Evolutionary conservation across 805 yeast species (phyloP).

Genomic region (Danielia reshetovae): DNA sequence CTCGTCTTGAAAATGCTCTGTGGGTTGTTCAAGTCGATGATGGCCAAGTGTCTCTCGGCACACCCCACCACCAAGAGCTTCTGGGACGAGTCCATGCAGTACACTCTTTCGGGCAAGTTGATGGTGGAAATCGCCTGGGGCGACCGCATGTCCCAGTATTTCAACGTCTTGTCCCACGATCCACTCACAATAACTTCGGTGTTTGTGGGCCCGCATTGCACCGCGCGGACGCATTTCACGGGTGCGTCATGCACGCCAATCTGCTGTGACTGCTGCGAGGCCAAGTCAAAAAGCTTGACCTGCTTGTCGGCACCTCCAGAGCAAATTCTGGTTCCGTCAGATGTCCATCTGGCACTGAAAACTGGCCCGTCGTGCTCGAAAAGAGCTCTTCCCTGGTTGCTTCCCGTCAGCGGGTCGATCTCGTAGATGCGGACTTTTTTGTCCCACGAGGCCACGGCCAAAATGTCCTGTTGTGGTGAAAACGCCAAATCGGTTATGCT

Average conservation of each 20-base stretch:
- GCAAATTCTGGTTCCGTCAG: conserved; percentile 82
- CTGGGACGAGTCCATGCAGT: conserved; percentile 79
- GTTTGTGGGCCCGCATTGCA: conserved; percentile 80
- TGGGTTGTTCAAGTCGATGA: conserved; percentile 80
- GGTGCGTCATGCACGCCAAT: conserved; percentile 84
- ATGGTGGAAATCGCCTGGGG: conserved; percentile 79
- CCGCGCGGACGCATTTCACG: conserved; percentile 69
- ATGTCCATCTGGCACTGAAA: conserved; percentile 73
- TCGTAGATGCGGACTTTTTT: conserved; percentile 92
- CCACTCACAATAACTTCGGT: conserved; percentile 84
- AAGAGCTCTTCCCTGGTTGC: conserved; percentile 82
- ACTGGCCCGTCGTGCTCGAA: conserved; percentile 91
- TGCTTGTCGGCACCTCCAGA: conserved; percentile 91
- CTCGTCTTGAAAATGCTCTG: conserved; percentile 70
- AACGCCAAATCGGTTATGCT: conserved; percentile 79
- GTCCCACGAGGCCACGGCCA: conserved; percentile 92
- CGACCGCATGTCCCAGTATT: conserved; percentile 92
- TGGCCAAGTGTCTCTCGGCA: conserved; percentile 79
- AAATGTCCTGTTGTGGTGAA: conserved; percentile 78
- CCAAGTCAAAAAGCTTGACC: conserved; percentile 78
- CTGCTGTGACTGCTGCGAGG: conserved; percentile 76
- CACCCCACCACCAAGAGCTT: conserved; percentile 88
- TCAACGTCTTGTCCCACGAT: conserved; percentile 93
- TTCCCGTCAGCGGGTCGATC: conserved; percentile 64
- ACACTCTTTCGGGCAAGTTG: conserved; percentile 84